A percentile compares a stretch with the other conserved stretches of the same genome.
Conservation (phyloP, 345 rosid genomes). For the Ceriops zippeliana region DNA sequence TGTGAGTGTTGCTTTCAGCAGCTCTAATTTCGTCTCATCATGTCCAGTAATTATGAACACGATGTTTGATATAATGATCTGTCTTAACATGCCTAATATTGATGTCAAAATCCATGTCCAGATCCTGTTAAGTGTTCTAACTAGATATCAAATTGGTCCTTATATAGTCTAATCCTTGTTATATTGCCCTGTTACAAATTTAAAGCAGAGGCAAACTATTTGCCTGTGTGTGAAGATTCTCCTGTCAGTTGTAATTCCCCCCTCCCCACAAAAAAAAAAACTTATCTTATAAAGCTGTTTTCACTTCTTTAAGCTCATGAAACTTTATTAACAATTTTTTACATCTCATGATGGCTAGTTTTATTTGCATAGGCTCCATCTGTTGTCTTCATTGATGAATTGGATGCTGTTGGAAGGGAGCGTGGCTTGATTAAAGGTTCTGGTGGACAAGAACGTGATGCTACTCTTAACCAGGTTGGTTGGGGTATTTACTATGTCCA, state of each 20-base stretch:
- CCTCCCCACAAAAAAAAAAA: no score
- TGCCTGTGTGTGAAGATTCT: no score
- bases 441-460: slow-evolving; percentile 98
- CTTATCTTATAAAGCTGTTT: background rate
- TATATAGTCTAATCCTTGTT: background rate
- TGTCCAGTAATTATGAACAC: background rate
- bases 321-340: background rate
- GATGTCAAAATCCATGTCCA: background rate
- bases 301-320: background rate
- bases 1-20: slow-evolving; percentile 36
- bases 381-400: slow-evolving; percentile 84
- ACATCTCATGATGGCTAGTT: slow-evolving; percentile 2
- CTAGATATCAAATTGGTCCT: background rate
- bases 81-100: background rate
- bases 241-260: no score
- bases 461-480: slow-evolving; percentile 93
- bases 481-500: background rate
- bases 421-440: slow-evolving; percentile 95
- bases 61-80: slow-evolving; percentile 2
- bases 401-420: slow-evolving; percentile 97
- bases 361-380: slow-evolving; percentile 67
- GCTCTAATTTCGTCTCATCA: background rate
- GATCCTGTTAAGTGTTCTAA: background rate
- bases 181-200: background rate
- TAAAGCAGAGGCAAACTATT: background rate